Base-by-base conservation (phyloP, 257 asterid genomes). In the Solanum arcanum region DNA sequence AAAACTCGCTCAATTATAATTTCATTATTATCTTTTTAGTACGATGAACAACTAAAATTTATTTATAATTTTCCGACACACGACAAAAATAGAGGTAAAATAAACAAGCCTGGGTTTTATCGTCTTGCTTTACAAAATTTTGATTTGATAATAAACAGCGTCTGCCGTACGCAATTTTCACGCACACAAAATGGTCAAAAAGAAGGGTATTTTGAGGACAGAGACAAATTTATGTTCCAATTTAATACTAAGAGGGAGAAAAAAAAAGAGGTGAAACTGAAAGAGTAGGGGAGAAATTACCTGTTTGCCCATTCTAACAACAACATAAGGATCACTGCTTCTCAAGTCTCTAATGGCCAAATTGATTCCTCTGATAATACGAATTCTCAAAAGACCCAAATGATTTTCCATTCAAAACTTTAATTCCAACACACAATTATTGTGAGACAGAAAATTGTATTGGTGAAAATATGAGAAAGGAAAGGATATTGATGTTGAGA, bases 291-390 rank as follows among this genome's bases (percentile, higher is more conserved):
- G 29, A 37, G 20, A 35, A 35, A 80, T 46, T 86, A 95, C 98
- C 98, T 94, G 98, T 81, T 90, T 93, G 84, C 92, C 97, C 96
- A 93, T 86, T 59, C 91, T 60, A 52, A 95, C 90, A 33, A 93
- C 77, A 90, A 88, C 89, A 52, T 88, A 88, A 5, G 89, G 90
- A 83, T 88, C 90, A 31, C 90, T 88, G 86, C 72, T 86, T 9
- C 23, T 31, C 33, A 88, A 47, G 27, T 86, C 90, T 88, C 89
- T 88, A 7, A 83, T 84, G 69, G 89, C 90, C 80, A 88, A 87
- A 49, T 88, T 86, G 1, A 88, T 29, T n/a, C 90, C 90, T 83
- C 89, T 88, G 8, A 47, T 33, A 21, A 88, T 82, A 37, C 86
- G 89, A 52, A 88, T 86, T 87, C 89, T 82, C 18, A 88, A 66